Evolutionary conservation across 805 yeast genomes (phyloP), one percentile per base, ranked within the genome.

Genomic region (Cyberlindnera euphorbiae): DNA sequence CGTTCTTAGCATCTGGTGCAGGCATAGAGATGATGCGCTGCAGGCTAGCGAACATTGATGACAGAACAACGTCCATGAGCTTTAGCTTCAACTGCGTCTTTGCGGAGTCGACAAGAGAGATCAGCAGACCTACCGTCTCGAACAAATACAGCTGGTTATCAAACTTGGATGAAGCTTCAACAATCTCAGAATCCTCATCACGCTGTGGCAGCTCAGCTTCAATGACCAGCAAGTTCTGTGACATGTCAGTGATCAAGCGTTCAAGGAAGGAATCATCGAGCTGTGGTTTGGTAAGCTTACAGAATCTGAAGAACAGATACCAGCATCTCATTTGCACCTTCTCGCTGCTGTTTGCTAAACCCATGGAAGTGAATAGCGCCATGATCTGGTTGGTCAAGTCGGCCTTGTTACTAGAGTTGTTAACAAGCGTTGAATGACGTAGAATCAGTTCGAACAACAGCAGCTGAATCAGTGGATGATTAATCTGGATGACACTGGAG

Each of bases 261-360:
- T 73, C 79, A 51, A 75, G 66, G 38, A 66, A 60, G 38, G 47
- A 59, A 30, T 66, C 71, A 21, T 79, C 71, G 27, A 79, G 61
- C 32, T 73, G 63, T 25, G 88, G 87, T 53, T 79, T 82, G 2
- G 90, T 80, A 31, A 82, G 65, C 55, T 82, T 86, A 42, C 88
- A 71, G 52, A 89, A 84, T 56, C 95, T 74, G 52, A 80, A 80
- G 50, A 90, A 86, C 45, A 89, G 66, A 57, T 86, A 90, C 96
- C 97, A 93, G 28, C 94, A 73, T 57, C 97, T 78, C 38, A 77
- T 69, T 50, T 88, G 78, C 4, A 89, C 96, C 43, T 77, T 82
- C 39, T 73, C 82, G 46, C 73, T 69, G 5, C 70, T 66, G 60
- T 82, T 86, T 58, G 86, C 88, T 43, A 90, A 73, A 12, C 97